Evolutionary conservation across 2,329 filamentous ascomycete genomes (phyloP), one percentile per base, ranked within the genome.

Genomic region (Aureobasidium vineae): DNA sequence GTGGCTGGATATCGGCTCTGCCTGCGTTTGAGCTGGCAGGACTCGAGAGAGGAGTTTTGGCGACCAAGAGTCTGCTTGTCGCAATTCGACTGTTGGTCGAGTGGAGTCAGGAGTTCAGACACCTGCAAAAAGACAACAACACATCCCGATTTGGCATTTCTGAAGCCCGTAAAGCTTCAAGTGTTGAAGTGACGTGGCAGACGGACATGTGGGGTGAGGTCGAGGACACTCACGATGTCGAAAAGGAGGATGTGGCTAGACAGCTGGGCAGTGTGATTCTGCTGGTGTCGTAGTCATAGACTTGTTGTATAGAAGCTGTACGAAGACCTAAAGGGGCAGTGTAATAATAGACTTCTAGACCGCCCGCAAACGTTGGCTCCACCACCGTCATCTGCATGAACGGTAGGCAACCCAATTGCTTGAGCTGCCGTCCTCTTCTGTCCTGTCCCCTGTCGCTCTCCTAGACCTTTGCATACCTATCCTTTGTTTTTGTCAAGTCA

Each of bases 181-280:
- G 86, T 72, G 77, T 96, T 49, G 95, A 99, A 81, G 91, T 97
- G 19, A 84, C 86, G 70, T 97, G 92, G 89, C 95, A 99, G 84
- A 96, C 89, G 0, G 81, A 85, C 33, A 88, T 90, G 78, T 98
- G 95, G 94, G 95, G 95, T 10, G 93, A 97, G 81, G 95, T 99
- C 0, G 95, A 99, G 77, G 93, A 99, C 78, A 97, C 93, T 33
- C 95, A 99, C 79, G 95, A 99, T 81, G 95, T 99, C 0, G 90
- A 96, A 73, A 90, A 88, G 77, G 94, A 96, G 78, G 95, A 99
- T 77, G 72, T 98, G 70, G 85, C 87, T 75, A 85, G 94, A 73
- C 95, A 98, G 79, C 80, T 98, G 68, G 95, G 94, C 16, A 96
- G 92, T 75, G 90, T 92, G 13, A 84, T 97, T 19, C 75, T 98